These are phyloP conservation scores for Colletotrichum coccodes DNA, from an alignment of 2,329 filamentous ascomycete species.

Conservation along the genomic window DNA sequence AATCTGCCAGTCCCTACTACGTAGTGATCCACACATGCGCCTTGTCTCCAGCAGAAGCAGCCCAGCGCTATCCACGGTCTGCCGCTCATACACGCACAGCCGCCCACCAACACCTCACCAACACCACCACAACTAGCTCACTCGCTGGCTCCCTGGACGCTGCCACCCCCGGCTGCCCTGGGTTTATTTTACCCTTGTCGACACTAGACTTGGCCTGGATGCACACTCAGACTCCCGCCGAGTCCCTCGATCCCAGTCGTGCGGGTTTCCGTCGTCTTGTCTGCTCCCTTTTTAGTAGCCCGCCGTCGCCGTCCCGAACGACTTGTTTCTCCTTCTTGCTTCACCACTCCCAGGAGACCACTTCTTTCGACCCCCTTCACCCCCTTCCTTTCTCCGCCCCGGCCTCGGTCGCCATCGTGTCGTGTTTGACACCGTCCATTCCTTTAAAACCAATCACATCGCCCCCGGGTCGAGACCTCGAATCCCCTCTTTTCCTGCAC, in stretches of 20 bases:
- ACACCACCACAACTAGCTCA: neutral
- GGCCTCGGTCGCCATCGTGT: conserved; percentile 31
- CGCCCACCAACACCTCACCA: neutral
- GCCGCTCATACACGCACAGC: conserved; percentile 5
- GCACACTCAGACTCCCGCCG: conserved; percentile 24
- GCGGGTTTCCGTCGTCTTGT: conserved; percentile 19
- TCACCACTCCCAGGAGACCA: conserved; percentile 36
- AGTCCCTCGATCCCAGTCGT: conserved; percentile 29
- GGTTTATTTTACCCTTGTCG: neutral
- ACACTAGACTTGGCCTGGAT: conserved; percentile 12
- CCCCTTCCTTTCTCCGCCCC: conserved; percentile 22
- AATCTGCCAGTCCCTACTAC: neutral
- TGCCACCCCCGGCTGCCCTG: neutral
- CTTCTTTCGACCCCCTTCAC: conserved; percentile 34
- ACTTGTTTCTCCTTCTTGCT: conserved; percentile 34
- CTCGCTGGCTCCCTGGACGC: neutral
- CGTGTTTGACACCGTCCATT: conserved; percentile 34
- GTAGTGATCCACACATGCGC: neutral
- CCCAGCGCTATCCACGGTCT: conserved; percentile 4
- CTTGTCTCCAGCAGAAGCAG: neutral
- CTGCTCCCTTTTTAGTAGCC: conserved; percentile 32
- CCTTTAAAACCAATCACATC: conserved; percentile 30
- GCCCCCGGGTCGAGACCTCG: conserved; percentile 17
- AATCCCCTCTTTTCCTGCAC: conserved; percentile 28
- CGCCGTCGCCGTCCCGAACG: conserved; percentile 29